Evolutionary conservation across 1,139 yeast species (phyloP), one percentile per base, ranked within the genome.

Genomic region (Chernovozyma aurita): DNA sequence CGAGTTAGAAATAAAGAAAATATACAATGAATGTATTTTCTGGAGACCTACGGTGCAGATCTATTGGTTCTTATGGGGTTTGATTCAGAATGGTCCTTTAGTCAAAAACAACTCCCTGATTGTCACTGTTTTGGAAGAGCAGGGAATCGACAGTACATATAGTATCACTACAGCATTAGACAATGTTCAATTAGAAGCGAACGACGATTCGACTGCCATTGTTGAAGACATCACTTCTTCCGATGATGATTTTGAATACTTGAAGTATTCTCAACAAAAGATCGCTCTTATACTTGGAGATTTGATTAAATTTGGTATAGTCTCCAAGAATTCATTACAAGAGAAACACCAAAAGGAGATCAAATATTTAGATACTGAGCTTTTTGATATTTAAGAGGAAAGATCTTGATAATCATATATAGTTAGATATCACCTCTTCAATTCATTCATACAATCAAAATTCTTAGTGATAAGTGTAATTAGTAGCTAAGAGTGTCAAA

Each of bases 21-120:
- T 87, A 31, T 76, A 76, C 52, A 78, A 81, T 47, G 85, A 85
- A 44, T 73, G 81, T 30, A 63, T 78, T 7, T 69, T 70, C 38
- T 92, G 97, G 96, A 74, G 97, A 49, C 78, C 94, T 1, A 67
- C 87, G 0, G 94, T 79, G 14, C 84, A 83, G 37, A 68, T 86
- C 4, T 78, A 74, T 53, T 92, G 98, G 98, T 73, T 84, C 20
- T 55, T 88, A 20, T 92, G 98, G 98, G 97, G 95, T 0, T 70
- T 92, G 37, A 76, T 92, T 31, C 95, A 85, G 59, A 73, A 76
- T 52, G 85, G 85, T 3, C 68, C 71, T 2, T 37, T 59, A 6
- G 52, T 49, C 1, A 35, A 44, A 3, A 27, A 39, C 9, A 34
- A 30, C 12, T 33, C 32, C 9, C 43, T 46, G 4, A 50, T 44